Percentiles rank a stretch among this genome's conserved stretches.
Conservation (phyloP, 2,329 filamentous ascomycete genomes). For the Neonectria ditissima region DNA sequence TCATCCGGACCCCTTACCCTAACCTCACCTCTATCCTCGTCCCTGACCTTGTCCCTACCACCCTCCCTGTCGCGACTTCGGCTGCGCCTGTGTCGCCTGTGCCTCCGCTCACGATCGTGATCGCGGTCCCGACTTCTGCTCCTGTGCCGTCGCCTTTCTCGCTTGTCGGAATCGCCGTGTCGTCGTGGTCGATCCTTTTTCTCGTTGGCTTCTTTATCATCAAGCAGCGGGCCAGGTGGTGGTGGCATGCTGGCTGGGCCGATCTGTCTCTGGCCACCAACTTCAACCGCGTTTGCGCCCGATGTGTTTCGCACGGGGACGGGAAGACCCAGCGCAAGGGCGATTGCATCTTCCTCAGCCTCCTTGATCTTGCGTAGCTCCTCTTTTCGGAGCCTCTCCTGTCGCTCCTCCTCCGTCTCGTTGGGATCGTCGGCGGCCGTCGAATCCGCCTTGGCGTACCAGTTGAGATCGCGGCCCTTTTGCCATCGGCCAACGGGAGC, state of each 20-base stretch:
- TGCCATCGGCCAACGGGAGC: slow-evolving; percentile 95
- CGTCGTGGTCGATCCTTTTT: slow-evolving; percentile 47
- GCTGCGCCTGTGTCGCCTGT: slow-evolving; percentile 50
- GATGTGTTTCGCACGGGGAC: slow-evolving; percentile 70
- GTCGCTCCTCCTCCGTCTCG: slow-evolving; percentile 70
- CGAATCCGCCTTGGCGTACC: slow-evolving; percentile 70
- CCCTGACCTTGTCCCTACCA: slow-evolving; percentile 33
- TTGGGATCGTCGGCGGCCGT: slow-evolving; percentile 60
- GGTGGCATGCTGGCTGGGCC: slow-evolving; percentile 45
- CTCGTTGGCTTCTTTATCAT: slow-evolving; percentile 41
- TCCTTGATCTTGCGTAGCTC: slow-evolving; percentile 88
- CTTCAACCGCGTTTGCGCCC: slow-evolving; percentile 76
- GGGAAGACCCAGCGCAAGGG: slow-evolving; percentile 83
- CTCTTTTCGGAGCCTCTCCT: slow-evolving; percentile 73
- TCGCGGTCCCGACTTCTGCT: slow-evolving; percentile 53
- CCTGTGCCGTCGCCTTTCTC: slow-evolving; percentile 50
- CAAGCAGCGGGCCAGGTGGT: slow-evolving; percentile 24
- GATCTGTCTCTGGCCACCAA: slow-evolving; percentile 57
- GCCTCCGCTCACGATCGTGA: slow-evolving; percentile 42
- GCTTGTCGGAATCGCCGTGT: slow-evolving; percentile 47
- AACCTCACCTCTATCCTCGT: slow-evolving; percentile 21
- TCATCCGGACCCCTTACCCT: slow-evolving; percentile 24
- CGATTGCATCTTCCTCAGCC: slow-evolving; percentile 91
- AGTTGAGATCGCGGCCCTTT: slow-evolving; percentile 75
- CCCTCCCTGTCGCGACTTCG: slow-evolving; percentile 47